A percentile compares a stretch with the other conserved stretches of the same genome.
Evolutionary conservation across 2,329 filamentous ascomycete genomes (phyloP).

Genomic region (Aspergillus oerlinghausenensis): DNA sequence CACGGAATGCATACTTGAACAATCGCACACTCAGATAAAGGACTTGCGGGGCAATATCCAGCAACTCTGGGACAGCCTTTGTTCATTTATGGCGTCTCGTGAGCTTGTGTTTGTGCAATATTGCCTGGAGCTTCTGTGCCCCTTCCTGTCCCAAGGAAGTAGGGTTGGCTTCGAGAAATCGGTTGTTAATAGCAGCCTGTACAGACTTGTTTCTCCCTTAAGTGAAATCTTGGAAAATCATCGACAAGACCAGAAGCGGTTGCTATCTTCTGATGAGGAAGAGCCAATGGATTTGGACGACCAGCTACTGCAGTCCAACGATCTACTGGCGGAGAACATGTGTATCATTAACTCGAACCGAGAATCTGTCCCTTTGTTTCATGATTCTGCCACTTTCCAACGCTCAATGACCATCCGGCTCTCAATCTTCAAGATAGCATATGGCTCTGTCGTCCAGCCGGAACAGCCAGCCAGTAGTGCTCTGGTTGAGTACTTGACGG

Average conservation of each 20-base stretch:
- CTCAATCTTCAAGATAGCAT: conserved; percentile 23
- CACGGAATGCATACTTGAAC: conserved; percentile 32
- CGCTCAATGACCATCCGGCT: conserved; percentile 33
- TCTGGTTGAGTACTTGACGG: conserved; percentile 34
- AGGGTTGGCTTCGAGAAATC: conserved; percentile 11
- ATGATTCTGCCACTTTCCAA: conserved; percentile 33
- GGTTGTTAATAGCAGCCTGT: conserved; percentile 21
- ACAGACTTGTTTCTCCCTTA: conserved; percentile 25
- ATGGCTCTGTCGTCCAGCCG: conserved; percentile 4
- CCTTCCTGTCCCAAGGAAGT: conserved; percentile 25
- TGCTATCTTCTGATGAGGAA: conserved; percentile 8
- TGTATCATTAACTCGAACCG: conserved; percentile 28
- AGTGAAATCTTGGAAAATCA: conserved; percentile 27
- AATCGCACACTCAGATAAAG: conserved; percentile 25
- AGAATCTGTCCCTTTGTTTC: conserved; percentile 26
- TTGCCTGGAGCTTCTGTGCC: conserved; percentile 31
- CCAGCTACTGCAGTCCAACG: conserved; percentile 25
- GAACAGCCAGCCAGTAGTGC: conserved; percentile 1
- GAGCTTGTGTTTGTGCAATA: conserved; percentile 25
- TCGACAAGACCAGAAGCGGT: conserved; percentile 18
- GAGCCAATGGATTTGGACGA: conserved; percentile 44
- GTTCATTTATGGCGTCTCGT: conserved; percentile 26
- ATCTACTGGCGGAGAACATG: conserved; percentile 18
- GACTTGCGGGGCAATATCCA: conserved; percentile 25
- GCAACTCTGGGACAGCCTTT: conserved; percentile 32